Percentiles rank a stretch among this genome's conserved stretches.
Evolutionary conservation across 1,284 basidiomycete species (phyloP).

Genomic region (Ceratobasidium sp.): DNA sequence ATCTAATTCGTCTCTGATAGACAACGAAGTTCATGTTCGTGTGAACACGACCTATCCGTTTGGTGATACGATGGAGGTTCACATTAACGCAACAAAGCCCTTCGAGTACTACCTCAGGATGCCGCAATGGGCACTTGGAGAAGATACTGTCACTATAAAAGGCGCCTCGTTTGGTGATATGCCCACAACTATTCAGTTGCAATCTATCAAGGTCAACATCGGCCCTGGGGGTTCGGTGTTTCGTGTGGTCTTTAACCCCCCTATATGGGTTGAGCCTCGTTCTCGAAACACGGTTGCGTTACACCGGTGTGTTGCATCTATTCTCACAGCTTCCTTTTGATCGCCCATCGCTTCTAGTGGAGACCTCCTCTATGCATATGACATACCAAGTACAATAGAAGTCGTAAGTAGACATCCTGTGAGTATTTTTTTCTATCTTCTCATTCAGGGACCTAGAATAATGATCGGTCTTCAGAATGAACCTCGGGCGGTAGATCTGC

Average conservation of each 20-base stretch:
- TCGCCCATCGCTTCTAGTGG: neutral
- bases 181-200: neutral
- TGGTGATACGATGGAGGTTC: slow-evolving; percentile 3
- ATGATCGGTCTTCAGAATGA: slow-evolving; percentile 17
- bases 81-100: slow-evolving; percentile 3
- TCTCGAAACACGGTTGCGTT: slow-evolving; percentile 19
- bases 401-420: slow-evolving; percentile 23
- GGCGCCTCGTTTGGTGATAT: neutral
- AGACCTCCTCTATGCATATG: slow-evolving; percentile 17
- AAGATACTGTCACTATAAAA: neutral
- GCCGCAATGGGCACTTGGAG: slow-evolving; percentile 19
- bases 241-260: neutral
- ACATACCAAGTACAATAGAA: slow-evolving; percentile 10
- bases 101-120: slow-evolving; percentile 20
- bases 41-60: slow-evolving; percentile 28
- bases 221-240: slow-evolving; percentile 15
- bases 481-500: slow-evolving; percentile 22
- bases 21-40: slow-evolving; percentile 6
- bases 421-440: neutral
- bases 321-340: neutral
- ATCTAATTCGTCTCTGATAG: neutral
- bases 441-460: neutral
- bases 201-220: neutral
- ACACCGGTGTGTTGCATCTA: slow-evolving; percentile 2
- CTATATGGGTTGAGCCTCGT: slow-evolving; percentile 19